Conservation (phyloP, 305 asterid genomes). For the Plantago lanceolata region DNA sequence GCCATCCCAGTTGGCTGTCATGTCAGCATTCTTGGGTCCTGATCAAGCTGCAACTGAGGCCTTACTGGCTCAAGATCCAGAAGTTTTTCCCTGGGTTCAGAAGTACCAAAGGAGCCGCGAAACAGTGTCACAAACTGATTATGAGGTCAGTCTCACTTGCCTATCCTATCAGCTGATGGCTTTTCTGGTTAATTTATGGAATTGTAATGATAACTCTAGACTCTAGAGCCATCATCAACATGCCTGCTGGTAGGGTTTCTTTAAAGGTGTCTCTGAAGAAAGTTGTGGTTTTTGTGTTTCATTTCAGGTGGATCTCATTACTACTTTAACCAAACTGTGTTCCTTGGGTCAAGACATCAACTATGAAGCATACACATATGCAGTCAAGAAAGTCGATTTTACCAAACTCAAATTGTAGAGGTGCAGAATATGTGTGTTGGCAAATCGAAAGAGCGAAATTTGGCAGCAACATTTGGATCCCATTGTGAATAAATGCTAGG, state of each 20-base stretch:
- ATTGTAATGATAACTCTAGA: neutral
- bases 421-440: constrained; percentile 1
- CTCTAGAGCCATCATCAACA: neutral
- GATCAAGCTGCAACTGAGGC: constrained; percentile 84
- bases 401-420: constrained; percentile 75
- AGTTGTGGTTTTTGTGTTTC: neutral
- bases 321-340: constrained; percentile 70
- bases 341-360: constrained; percentile 79
- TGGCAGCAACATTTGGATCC: neutral
- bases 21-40: constrained; percentile 95
- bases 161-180: too few species aligned
- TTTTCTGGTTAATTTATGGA: neutral
- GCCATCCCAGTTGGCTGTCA: constrained; percentile 67
- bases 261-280: neutral
- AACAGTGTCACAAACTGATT: constrained; percentile 86
- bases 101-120: constrained; percentile 96
- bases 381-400: constrained; percentile 50
- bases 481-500: too few species aligned
- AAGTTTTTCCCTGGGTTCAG: constrained; percentile 85
- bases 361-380: constrained; percentile 82
- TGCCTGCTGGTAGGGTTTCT: neutral
- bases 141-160: constrained; percentile 44
- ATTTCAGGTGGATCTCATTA: constrained; percentile 84
- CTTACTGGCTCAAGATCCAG: constrained; percentile 67
- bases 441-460: neutral